These are phyloP conservation scores for Amanita exitialis DNA, from an alignment of 768 basidiomycete species.

Conservation along the genomic window DNA sequence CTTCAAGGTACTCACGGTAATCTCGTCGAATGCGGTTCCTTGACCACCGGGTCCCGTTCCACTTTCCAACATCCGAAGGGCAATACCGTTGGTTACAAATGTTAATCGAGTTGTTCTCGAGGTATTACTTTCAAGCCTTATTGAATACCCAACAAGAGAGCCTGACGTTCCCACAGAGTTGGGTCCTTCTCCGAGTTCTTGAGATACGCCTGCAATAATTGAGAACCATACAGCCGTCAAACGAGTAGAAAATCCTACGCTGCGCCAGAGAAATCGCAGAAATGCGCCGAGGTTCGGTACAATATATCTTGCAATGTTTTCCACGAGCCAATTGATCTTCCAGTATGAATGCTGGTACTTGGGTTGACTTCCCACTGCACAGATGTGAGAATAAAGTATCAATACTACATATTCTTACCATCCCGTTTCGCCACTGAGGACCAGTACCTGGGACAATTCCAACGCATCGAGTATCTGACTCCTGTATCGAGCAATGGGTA, in stretches of 20 bases:
- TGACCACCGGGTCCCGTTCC: conserved; percentile 59
- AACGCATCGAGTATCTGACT: conserved; percentile 60
- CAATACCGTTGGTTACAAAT: conserved; percentile 92
- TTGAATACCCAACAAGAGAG: conserved; percentile 90
- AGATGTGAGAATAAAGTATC: conserved; percentile 1
- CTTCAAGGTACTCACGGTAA: conserved; percentile 54
- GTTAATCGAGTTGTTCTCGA: conserved; percentile 69
- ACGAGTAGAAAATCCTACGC: conserved; percentile 25
- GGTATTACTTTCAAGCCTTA: conserved; percentile 83
- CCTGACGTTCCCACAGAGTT: conserved; percentile 65
- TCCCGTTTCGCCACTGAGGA: conserved; percentile 53
- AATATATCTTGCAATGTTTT: conserved; percentile 80
- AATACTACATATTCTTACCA: conserved; percentile 18
- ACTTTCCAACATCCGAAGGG: conserved; percentile 92
- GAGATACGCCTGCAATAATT: conserved; percentile 52
- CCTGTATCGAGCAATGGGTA: conserved; percentile 85
- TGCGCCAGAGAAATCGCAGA: conserved; percentile 94
- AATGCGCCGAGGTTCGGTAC: conserved; percentile 92
- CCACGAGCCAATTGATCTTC: conserved; percentile 82
- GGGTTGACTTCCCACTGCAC: conserved; percentile 88
- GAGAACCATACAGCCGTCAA: not conserved
- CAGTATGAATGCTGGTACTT: conserved; percentile 88
- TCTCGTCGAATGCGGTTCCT: conserved; percentile 83
- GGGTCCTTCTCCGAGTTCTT: conserved; percentile 80
- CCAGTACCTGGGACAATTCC: conserved; percentile 71